phyloP scores from a whole-genome alignment of 2,329 filamentous ascomycete genomes.

The Fusarium neocosmosporiellum region DNA sequence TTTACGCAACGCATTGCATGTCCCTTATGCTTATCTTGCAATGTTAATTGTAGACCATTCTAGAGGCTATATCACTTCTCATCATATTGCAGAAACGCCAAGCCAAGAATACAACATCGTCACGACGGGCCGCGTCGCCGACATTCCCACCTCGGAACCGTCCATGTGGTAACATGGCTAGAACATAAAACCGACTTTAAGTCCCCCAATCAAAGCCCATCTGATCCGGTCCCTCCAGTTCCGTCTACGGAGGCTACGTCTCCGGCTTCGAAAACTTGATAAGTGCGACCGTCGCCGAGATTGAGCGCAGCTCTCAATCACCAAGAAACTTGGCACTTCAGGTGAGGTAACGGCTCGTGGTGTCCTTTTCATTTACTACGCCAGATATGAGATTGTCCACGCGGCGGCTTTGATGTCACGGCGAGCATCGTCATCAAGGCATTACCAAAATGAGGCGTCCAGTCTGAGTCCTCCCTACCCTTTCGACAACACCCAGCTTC shows the following conservation, averaged over 20 bases:
- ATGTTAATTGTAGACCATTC: not conserved
- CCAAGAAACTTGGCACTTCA: constrained; percentile 46
- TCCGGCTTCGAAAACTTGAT: constrained; percentile 53
- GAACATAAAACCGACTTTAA: constrained; percentile 54
- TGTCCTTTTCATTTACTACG: constrained; percentile 51
- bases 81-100: constrained; percentile 55
- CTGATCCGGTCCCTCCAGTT: constrained; percentile 63
- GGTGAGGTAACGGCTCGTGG: constrained; percentile 52
- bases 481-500: not conserved
- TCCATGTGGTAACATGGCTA: constrained; percentile 66
- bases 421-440: constrained; percentile 39
- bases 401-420: constrained; percentile 54
- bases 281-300: constrained; percentile 46
- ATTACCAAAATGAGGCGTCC: not conserved
- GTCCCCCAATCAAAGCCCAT: constrained; percentile 59
- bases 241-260: constrained; percentile 65
- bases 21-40: not conserved
- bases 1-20: not conserved
- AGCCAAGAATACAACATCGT: constrained; percentile 56
- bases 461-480: not conserved
- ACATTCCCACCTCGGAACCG: constrained; percentile 63
- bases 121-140: constrained; percentile 58
- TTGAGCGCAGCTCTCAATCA: constrained; percentile 43
- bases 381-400: constrained; percentile 54
- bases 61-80: constrained; percentile 49